These are phyloP conservation scores for Didymella keratinophila DNA, from an alignment of 2,329 filamentous ascomycete species.

Conservation along the genomic window DNA sequence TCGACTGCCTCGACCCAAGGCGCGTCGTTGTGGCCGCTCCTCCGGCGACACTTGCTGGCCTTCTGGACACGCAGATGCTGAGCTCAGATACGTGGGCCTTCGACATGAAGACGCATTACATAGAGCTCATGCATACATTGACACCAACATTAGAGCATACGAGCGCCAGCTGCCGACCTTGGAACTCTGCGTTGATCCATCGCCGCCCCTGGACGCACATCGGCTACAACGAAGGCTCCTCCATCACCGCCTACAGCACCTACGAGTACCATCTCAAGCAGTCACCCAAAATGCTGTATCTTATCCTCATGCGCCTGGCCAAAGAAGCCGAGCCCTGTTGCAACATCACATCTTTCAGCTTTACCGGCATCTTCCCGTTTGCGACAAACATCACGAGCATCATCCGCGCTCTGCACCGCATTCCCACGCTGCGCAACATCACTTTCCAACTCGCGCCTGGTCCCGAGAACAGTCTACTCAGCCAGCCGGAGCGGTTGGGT, in stretches of 20 bases:
- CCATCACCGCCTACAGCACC: constrained; percentile 72
- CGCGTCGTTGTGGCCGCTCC: constrained; percentile 60
- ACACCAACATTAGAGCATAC: constrained; percentile 18
- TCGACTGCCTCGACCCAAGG: constrained; percentile 38
- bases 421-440: constrained; percentile 45
- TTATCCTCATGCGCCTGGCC: constrained; percentile 50
- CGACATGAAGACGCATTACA: constrained; percentile 67
- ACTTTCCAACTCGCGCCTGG: constrained; percentile 55
- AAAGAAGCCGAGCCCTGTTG: constrained; percentile 37
- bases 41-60: constrained; percentile 67
- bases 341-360: constrained; percentile 60
- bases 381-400: constrained; percentile 62
- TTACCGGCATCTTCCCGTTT: constrained; percentile 73
- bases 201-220: constrained; percentile 71
- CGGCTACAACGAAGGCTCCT: constrained; percentile 78
- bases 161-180: constrained; percentile 25
- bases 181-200: constrained; percentile 58
- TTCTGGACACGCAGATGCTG: constrained; percentile 66
- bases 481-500: constrained; percentile 49
- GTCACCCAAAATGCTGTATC: constrained; percentile 68
- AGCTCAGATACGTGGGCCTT: constrained; percentile 70
- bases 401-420: constrained; percentile 34
- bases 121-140: constrained; percentile 54
- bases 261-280: constrained; percentile 75
- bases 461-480: constrained; percentile 50